Base-by-base conservation (phyloP, 1,139 yeast species). In the Protomyces macrosporus region DNA sequence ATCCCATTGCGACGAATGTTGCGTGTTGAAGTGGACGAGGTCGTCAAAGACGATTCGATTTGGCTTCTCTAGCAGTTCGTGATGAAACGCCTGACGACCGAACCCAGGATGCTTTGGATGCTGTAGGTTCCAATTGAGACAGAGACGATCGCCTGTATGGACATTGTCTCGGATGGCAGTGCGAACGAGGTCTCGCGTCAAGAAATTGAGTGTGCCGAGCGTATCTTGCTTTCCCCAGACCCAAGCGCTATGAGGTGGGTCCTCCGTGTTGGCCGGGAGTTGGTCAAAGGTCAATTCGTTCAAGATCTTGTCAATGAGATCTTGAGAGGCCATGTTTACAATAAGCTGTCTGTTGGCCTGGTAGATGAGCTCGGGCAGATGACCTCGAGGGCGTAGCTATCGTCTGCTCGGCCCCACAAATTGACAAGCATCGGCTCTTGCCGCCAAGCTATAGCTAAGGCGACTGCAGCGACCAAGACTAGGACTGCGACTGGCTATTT, bases 1-100 rank as follows among this genome's bases (percentile, higher is more conserved):
- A 60, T 74, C 76, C 75, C 76, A 74, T 65, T 74, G 76, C 6
- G 75, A 70, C 10, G 74, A 69, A 10, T 68, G 67, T 60, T 74
- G 76, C 4, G 76, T 73, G 65, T 74, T 74, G 63, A 73, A 65
- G 40, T 53, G 62, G 35, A 70, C 66, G 48, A 68, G 70, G 57
- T 74, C 76, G 65, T 74, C 76, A 56, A 63, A 53, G 37, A 63
- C 64, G 37, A 36, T 36, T n/a, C 58, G 37, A 48, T 53, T 53
- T 9, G 48, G 30, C 54, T 45, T 53, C 32, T 45, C 57, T 33
- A 60, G 48, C 48, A 60, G 50, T 14, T 45, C 42, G 39, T 60
- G 63, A 37, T 45, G 37, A 23, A 60, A 60, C 23, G 33, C 23
- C 35, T 60, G 58, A 2, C 63, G 45, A 5, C 48, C 53, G 37